phyloP scores from a whole-genome alignment of 2,329 filamentous ascomycete genomes.

The Pestalotiopsis sp. region DNA sequence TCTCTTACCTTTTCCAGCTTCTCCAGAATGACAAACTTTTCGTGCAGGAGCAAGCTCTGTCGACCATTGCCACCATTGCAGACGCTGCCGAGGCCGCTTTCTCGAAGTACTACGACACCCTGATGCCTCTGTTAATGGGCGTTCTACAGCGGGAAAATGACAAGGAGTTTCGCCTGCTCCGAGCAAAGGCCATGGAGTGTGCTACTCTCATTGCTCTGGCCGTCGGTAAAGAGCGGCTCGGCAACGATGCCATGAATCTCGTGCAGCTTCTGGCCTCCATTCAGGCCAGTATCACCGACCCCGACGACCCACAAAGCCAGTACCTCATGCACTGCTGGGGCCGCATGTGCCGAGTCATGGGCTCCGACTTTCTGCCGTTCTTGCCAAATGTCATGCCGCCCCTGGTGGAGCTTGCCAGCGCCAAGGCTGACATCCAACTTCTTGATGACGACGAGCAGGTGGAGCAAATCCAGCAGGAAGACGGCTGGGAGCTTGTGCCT shows the following conservation, averaged over 20 bases:
- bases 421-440: slow-evolving; percentile 96
- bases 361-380: slow-evolving; percentile 89
- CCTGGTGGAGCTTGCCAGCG: slow-evolving; percentile 84
- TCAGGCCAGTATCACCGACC: slow-evolving; percentile 82
- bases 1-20: slow-evolving; percentile 83
- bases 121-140: slow-evolving; percentile 93
- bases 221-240: slow-evolving; percentile 91
- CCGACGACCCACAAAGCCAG: slow-evolving; percentile 93
- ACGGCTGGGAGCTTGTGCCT: slow-evolving; percentile 96
- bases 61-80: slow-evolving; percentile 98
- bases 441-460: slow-evolving; percentile 95
- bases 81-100: slow-evolving; percentile 96
- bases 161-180: slow-evolving; percentile 87
- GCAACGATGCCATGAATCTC: slow-evolving; percentile 81
- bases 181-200: slow-evolving; percentile 99
- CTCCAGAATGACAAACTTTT: slow-evolving; percentile 92
- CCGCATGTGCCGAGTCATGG: slow-evolving; percentile 94
- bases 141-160: slow-evolving; percentile 89
- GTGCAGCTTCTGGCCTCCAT: slow-evolving; percentile 88
- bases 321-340: slow-evolving; percentile 99
- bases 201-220: slow-evolving; percentile 94
- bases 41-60: slow-evolving; percentile 95
- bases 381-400: slow-evolving; percentile 93
- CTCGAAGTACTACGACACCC: slow-evolving; percentile 89
- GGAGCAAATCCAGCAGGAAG: slow-evolving; percentile 89